Percentiles rank a stretch among this genome's conserved stretches.
Conservation (phyloP, 495 filamentous ascomycete species). For the Neurospora sublineolata region DNA sequence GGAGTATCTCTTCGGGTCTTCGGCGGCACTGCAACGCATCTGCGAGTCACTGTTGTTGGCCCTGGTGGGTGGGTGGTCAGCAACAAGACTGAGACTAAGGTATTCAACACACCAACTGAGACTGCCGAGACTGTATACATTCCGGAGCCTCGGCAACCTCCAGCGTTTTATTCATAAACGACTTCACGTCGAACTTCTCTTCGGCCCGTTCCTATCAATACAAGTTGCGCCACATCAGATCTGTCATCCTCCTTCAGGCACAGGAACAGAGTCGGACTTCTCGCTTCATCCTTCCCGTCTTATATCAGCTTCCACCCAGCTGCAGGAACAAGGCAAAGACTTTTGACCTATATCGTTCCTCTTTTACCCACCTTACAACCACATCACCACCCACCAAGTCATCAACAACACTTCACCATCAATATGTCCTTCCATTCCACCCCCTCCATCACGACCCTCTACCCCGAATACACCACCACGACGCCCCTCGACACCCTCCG, state of each 20-base stretch:
- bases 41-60: background rate
- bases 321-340: background rate
- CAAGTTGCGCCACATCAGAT: background rate
- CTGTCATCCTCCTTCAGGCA: background rate
- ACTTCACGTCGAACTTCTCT: background rate
- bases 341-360: background rate
- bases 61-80: background rate
- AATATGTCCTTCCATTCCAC: background rate
- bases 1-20: background rate
- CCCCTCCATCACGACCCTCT: constrained; percentile 4
- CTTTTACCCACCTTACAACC: background rate
- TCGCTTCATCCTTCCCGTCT: background rate
- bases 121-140: background rate
- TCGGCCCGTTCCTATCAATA: background rate
- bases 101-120: background rate
- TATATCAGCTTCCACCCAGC: background rate
- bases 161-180: background rate
- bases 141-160: background rate
- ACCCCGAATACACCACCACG: constrained; percentile 20
- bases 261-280: background rate
- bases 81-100: background rate
- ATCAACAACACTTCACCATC: background rate
- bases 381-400: background rate
- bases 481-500: constrained; percentile 17
- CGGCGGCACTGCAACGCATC: background rate